These are phyloP conservation scores for Phytophthora syringae DNA, from an alignment of 352 stramenopile species.

Conservation along the genomic window DNA sequence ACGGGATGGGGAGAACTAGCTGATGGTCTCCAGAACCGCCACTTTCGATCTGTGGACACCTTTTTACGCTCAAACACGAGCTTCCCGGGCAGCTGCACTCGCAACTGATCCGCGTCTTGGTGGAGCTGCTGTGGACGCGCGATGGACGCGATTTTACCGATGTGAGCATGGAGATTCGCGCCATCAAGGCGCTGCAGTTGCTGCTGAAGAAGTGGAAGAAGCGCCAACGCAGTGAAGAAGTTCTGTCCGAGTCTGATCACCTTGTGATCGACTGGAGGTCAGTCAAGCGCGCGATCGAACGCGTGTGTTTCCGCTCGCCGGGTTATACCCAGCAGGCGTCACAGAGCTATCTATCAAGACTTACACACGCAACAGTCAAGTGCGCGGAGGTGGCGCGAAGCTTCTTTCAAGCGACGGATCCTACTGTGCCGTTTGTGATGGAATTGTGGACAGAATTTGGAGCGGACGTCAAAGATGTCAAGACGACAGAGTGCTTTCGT, in stretches of 20 bases:
- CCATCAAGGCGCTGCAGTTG: conserved; percentile 43
- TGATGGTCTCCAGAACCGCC: conserved; percentile 51
- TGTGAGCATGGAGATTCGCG: conserved; percentile 62
- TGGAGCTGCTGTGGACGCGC: conserved; percentile 54
- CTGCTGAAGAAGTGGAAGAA: conserved; percentile 70
- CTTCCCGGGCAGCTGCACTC: conserved; percentile 48
- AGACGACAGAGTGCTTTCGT: conserved; percentile 64
- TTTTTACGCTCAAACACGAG: conserved; percentile 72
- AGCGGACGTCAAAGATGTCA: conserved; percentile 45
- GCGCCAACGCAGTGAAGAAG: conserved; percentile 4
- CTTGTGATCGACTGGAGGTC: conserved; percentile 55
- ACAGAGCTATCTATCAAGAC: conserved; percentile 41
- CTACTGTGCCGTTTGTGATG: conserved; percentile 36
- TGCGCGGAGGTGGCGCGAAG: conserved; percentile 58
- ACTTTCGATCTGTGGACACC: conserved; percentile 67
- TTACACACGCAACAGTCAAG: conserved; percentile 53
- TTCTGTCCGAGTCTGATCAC: conserved; percentile 23
- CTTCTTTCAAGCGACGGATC: conserved; percentile 41
- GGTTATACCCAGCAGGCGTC: conserved; percentile 47
- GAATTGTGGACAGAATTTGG: conserved; percentile 65
- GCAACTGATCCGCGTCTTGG: conserved; percentile 53
- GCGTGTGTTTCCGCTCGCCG: conserved; percentile 54
- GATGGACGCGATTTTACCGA: conserved; percentile 50
- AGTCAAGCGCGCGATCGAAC: conserved; percentile 52
- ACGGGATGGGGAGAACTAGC: conserved; percentile 1